Percentiles rank a stretch among this genome's conserved stretches.
Evolutionary conservation across 805 yeast genomes (phyloP).

Genomic region (Teunomyces cretensis): DNA sequence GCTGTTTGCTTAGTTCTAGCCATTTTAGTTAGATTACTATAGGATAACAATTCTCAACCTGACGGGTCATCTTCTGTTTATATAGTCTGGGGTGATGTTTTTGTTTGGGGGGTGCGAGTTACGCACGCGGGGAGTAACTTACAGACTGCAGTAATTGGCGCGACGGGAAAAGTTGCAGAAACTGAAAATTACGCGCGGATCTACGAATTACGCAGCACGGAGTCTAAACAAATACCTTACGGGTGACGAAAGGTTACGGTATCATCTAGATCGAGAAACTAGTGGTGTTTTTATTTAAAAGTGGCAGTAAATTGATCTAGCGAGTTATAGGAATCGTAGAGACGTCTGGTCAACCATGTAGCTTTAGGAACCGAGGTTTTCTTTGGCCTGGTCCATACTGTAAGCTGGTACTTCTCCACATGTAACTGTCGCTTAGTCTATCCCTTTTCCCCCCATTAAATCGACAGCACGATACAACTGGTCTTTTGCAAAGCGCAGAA

Average conservation of each 20-base stretch:
- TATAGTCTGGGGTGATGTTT: not conserved
- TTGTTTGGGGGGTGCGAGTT: not conserved
- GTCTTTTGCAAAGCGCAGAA: not conserved
- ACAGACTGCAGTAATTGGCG: not conserved
- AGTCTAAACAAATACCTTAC: too few species aligned
- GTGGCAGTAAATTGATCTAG: too few species aligned
- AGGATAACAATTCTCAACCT: conserved; percentile 1
- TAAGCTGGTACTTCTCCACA: too few species aligned
- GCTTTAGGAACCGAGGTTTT: too few species aligned
- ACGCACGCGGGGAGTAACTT: conserved; percentile 1
- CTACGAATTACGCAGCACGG: not conserved
- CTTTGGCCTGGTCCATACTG: too few species aligned
- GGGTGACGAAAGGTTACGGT: not conserved
- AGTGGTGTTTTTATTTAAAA: not conserved
- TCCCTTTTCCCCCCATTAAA: too few species aligned
- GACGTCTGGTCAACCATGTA: too few species aligned
- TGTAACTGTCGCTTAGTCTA: too few species aligned
- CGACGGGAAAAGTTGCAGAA: not conserved
- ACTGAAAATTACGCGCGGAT: not conserved
- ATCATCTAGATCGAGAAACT: not conserved
- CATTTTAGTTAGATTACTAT: conserved; percentile 42
- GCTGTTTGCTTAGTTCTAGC: conserved; percentile 95
- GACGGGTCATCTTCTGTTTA: conserved; percentile 1
- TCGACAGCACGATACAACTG: too few species aligned
- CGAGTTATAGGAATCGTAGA: too few species aligned